These are phyloP conservation scores for Microbotryomycetes sp. DNA, from an alignment of 1,284 basidiomycete species.

Conservation along the genomic window DNA sequence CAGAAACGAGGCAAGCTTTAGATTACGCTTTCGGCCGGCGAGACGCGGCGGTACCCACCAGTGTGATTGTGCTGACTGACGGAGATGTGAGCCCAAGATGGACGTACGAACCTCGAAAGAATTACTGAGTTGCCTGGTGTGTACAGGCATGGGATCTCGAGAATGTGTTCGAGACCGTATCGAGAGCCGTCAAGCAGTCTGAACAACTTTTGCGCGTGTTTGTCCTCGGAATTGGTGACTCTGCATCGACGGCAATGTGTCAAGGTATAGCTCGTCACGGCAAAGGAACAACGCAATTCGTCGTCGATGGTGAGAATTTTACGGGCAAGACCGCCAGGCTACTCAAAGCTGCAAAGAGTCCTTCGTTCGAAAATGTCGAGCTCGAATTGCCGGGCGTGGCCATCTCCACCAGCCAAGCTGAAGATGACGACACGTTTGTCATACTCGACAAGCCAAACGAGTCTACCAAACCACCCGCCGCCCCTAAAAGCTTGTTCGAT, in stretches of 20 bases:
- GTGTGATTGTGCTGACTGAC: slow-evolving; percentile 36
- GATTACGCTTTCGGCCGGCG: slow-evolving; percentile 23
- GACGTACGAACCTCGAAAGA: background rate
- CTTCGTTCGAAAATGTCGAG: slow-evolving; percentile 4
- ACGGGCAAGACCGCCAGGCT: slow-evolving; percentile 16
- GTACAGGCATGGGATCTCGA: slow-evolving; percentile 28
- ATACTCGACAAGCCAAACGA: background rate
- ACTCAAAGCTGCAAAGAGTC: slow-evolving; percentile 9
- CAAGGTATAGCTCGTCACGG: slow-evolving; percentile 20
- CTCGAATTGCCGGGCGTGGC: background rate
- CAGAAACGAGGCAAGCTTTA: slow-evolving; percentile 31
- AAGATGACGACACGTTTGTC: background rate
- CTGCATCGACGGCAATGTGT: slow-evolving; percentile 16
- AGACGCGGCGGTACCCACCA: slow-evolving; percentile 23
- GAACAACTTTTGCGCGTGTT: slow-evolving; percentile 27
- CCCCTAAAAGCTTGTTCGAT: slow-evolving; percentile 12
- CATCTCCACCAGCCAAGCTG: background rate
- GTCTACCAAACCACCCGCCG: background rate
- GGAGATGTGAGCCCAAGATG: slow-evolving; percentile 23
- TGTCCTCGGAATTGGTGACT: slow-evolving; percentile 32
- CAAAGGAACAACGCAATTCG: slow-evolving; percentile 8
- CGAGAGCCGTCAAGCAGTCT: background rate
- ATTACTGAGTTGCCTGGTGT: background rate
- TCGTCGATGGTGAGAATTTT: slow-evolving; percentile 15
- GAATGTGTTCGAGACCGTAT: slow-evolving; percentile 11